phyloP scores from a whole-genome alignment of 176 grass and related monocot species.

The Tillandsia leiboldiana region DNA sequence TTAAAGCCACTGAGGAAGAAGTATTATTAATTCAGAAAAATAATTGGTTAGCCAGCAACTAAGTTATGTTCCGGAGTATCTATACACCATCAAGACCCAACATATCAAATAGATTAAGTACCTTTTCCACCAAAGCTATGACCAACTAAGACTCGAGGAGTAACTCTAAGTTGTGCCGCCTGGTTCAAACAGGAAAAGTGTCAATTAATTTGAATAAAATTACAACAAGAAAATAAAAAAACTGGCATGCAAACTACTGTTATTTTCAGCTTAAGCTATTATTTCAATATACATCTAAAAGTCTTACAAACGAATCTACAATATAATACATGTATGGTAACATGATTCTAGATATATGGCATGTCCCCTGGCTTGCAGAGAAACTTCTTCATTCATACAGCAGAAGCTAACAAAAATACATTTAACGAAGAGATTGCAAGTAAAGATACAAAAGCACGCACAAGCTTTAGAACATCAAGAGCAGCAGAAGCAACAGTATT shows the following conservation, averaged over 20 bases:
- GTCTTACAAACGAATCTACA: too few species aligned
- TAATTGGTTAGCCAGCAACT: not conserved
- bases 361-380: not conserved
- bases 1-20: constrained; percentile 68
- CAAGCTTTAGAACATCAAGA: constrained; percentile 92
- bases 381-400: not conserved
- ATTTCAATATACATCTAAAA: too few species aligned
- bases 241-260: not conserved
- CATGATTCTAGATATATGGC: not conserved
- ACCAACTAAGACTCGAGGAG: constrained; percentile 83
- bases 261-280: not conserved
- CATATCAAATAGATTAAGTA: constrained; percentile 16
- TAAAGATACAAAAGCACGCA: constrained; percentile 23
- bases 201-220: constrained; percentile 6
- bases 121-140: constrained; percentile 99
- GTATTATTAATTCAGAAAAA: constrained; percentile 2
- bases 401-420: not conserved
- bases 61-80: not conserved
- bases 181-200: constrained; percentile 27
- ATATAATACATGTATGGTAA: not conserved
- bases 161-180: constrained; percentile 74
- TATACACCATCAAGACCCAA: not conserved
- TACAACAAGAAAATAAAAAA: not conserved
- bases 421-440: not conserved
- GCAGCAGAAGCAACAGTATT: constrained; percentile 84